These are phyloP conservation scores for Xylaria sp. DNA, from an alignment of 495 filamentous ascomycete genomes.

Conservation along the genomic window DNA sequence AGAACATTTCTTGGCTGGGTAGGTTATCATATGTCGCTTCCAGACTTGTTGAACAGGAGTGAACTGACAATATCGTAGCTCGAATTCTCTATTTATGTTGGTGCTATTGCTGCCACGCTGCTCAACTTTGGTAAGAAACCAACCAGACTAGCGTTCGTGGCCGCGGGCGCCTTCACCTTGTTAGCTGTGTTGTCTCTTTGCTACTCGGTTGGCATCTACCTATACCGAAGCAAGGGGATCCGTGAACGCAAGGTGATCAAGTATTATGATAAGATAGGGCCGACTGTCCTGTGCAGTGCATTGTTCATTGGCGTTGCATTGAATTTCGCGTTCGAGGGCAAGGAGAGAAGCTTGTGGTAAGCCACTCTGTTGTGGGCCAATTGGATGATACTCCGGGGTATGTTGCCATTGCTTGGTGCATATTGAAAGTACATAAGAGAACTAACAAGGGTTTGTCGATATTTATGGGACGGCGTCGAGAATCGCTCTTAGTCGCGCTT, in stretches of 20 bases:
- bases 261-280: slow-evolving; percentile 91
- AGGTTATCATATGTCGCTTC: slow-evolving; percentile 34
- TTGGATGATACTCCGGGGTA: neutral
- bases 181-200: slow-evolving; percentile 75
- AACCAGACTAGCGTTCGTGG: slow-evolving; percentile 62
- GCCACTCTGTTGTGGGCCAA: neutral
- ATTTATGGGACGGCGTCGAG: neutral
- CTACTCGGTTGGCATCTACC: slow-evolving; percentile 82
- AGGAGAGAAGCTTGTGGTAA: slow-evolving; percentile 48
- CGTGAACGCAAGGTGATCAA: slow-evolving; percentile 78
- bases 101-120: slow-evolving; percentile 87
- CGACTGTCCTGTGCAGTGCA: slow-evolving; percentile 76
- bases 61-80: slow-evolving; percentile 57
- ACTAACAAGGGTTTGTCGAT: no score
- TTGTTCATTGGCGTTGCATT: slow-evolving; percentile 75
- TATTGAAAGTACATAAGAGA: neutral
- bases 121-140: slow-evolving; percentile 78
- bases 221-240: slow-evolving; percentile 87
- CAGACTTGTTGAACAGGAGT: neutral
- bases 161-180: slow-evolving; percentile 79
- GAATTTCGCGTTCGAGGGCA: slow-evolving; percentile 75
- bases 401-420: neutral
- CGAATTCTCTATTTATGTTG: slow-evolving; percentile 93
- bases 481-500: neutral
- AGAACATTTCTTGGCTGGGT: slow-evolving; percentile 95